A percentile compares a stretch with the other conserved stretches of the same genome.
phyloP scores from a whole-genome alignment of 2,329 filamentous ascomycete species.

The Venturia effusa region DNA sequence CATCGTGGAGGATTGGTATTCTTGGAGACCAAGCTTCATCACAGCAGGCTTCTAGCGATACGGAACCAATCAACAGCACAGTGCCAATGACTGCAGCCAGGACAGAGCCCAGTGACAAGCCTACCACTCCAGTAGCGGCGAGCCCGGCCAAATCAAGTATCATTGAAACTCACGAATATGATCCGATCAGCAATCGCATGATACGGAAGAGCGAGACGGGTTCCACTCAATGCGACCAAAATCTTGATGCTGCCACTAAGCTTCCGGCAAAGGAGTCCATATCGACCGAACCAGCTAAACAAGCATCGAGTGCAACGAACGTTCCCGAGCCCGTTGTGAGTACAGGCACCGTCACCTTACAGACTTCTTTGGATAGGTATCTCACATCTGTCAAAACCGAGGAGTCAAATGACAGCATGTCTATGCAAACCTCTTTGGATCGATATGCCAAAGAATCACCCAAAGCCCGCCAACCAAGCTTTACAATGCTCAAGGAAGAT shows the following conservation, averaged over 20 bases:
- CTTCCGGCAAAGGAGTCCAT: neutral
- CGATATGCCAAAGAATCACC: neutral
- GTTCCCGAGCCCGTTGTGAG: neutral
- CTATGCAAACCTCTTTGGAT: neutral
- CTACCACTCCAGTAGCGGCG: neutral
- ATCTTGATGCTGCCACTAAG: constrained; percentile 4
- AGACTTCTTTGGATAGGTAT: neutral
- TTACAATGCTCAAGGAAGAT: constrained; percentile 10
- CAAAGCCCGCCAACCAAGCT: neutral
- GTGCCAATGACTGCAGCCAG: neutral
- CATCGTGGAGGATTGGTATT: neutral
- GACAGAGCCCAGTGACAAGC: neutral
- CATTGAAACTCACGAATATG: neutral
- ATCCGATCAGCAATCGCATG: constrained; percentile 12
- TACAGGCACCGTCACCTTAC: neutral
- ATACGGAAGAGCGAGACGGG: constrained; percentile 1
- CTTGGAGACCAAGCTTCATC: neutral
- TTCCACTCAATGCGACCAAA: constrained; percentile 1
- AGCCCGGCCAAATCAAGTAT: neutral
- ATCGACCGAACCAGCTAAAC: neutral
- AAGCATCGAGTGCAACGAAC: neutral
- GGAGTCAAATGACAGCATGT: neutral
- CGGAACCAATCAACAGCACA: neutral
- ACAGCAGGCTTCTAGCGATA: neutral
- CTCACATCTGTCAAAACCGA: neutral